Conservation (phyloP, 495 filamentous ascomycete genomes). For the Penicillium paxilli region DNA sequence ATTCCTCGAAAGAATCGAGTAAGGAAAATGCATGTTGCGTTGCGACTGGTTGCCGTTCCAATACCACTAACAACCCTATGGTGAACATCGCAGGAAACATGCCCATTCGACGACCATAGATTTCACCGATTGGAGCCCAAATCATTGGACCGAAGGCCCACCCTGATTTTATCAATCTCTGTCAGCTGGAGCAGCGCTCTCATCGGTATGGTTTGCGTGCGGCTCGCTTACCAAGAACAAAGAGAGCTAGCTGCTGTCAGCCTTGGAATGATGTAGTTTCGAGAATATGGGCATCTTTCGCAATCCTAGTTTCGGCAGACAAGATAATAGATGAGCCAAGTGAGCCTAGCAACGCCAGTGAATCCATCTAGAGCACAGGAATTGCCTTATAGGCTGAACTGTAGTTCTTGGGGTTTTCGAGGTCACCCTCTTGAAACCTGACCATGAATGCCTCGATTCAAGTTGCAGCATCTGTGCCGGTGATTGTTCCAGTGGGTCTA, state of each 20-base stretch:
- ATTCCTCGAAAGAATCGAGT: conserved; percentile 48
- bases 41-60: conserved; percentile 38
- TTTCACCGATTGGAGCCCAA: conserved; percentile 43
- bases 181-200: not conserved
- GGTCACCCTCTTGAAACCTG: conserved; percentile 11
- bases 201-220: not conserved
- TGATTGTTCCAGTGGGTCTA: not conserved
- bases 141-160: conserved; percentile 25
- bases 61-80: conserved; percentile 43
- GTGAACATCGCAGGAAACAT: conserved; percentile 49
- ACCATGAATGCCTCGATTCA: not conserved
- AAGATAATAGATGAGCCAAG: conserved; percentile 51
- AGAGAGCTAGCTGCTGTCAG: not conserved
- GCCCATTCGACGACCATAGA: conserved; percentile 38
- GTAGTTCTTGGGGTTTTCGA: conserved; percentile 50
- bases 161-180: not conserved
- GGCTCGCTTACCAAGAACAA: not conserved
- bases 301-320: conserved; percentile 42
- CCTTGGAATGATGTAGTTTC: no score
- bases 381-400: conserved; percentile 41
- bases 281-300: conserved; percentile 32
- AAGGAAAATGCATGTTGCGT: conserved; percentile 35
- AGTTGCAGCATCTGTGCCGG: not conserved
- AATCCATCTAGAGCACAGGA: conserved; percentile 49
- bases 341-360: conserved; percentile 50